Evolutionary conservation across 108 stramenopile genomes (phyloP).

Genomic region (Skeletonema menzelii): DNA sequence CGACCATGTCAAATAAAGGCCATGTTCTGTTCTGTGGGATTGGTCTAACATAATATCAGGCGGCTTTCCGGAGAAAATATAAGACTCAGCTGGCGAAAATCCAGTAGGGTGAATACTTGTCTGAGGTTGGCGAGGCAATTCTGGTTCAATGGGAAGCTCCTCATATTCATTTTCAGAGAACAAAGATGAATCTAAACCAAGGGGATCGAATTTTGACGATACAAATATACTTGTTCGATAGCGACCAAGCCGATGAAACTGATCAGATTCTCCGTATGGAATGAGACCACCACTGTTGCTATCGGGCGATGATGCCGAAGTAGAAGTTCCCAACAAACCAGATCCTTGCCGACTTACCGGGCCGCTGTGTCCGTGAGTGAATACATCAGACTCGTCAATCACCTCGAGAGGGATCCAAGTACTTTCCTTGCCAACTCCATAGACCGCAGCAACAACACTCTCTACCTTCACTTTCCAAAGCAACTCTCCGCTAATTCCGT

Average conservation of each 20-base stretch:
- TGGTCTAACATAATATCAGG: slow-evolving; percentile 5
- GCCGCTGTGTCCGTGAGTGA: slow-evolving; percentile 10
- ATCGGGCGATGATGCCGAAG: neutral
- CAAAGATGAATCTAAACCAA: slow-evolving; percentile 5
- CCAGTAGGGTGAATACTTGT: neutral
- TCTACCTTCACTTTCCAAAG: slow-evolving; percentile 65
- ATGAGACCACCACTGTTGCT: slow-evolving; percentile 17
- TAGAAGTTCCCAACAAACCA: slow-evolving; percentile 5
- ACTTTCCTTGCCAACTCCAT: slow-evolving; percentile 61
- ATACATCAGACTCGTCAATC: slow-evolving; percentile 43
- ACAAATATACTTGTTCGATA: slow-evolving; percentile 29
- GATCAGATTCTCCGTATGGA: slow-evolving; percentile 21
- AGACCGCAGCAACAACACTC: slow-evolving; percentile 70
- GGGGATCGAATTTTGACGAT: slow-evolving; percentile 15
- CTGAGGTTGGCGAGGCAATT: slow-evolving; percentile 7
- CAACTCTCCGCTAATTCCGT: slow-evolving; percentile 38
- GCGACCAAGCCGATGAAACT: slow-evolving; percentile 19
- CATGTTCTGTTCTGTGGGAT: slow-evolving; percentile 44
- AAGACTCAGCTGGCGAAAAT: slow-evolving; percentile 9
- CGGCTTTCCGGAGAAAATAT: slow-evolving; percentile 3
- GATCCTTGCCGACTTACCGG: neutral
- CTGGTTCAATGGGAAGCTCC: slow-evolving; percentile 3
- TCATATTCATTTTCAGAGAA: slow-evolving; percentile 4
- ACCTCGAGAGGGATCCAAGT: slow-evolving; percentile 65
- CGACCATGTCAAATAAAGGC: slow-evolving; percentile 52